Evolutionary conservation across 495 filamentous ascomycete genomes (phyloP), one percentile per base, ranked within the genome.

Genomic region (Neurospora sublineolata): DNA sequence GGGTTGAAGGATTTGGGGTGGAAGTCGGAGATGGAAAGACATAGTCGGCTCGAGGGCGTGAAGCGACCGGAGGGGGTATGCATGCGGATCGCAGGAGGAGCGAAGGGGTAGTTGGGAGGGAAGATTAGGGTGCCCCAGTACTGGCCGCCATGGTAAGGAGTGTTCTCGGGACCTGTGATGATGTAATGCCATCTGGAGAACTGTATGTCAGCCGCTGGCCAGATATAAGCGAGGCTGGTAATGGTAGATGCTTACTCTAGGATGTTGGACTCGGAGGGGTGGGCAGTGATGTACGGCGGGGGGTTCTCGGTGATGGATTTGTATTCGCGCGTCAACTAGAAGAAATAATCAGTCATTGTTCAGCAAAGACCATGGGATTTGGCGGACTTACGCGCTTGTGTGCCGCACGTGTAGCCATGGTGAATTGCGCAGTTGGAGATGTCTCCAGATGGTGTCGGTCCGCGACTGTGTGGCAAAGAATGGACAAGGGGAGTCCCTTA

Each of bases 41-140:
- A 98, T 20, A 99, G 89, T 23, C 96, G 90, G 11, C 92, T 93
- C 2, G 90, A 93, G 11, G 94, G 93, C 78, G 97, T 93, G 84
- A 99, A 99, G 79, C 94, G 90, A 73, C 94, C 95, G 36, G 90
- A 94, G 44, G 95, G 95, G 0, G 95, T 99, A 83, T 98, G 95
- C 95, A 99, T 98, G 74, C 94, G 92, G 81, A 99, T 98, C 6
- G 96, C 93, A 14, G 95, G 95, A 37, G 96, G 96, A 11, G 94
- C 94, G 80, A 97, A 99, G 30, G 95, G 95, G 80, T 99, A 99
- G 83, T 97, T 93, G 10, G 93, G 89, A 33, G 95, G 95, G 80
- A 99, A 99, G 70, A 94, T 90, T 41, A 99, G 84, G 1, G 96
- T 97, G 46, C 95, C 95, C 95, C 95, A 99, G 83, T 98, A 99